Evolutionary conservation across 805 yeast genomes (phyloP), one percentile per base, ranked within the genome.

Genomic region (Spathaspora girioi): DNA sequence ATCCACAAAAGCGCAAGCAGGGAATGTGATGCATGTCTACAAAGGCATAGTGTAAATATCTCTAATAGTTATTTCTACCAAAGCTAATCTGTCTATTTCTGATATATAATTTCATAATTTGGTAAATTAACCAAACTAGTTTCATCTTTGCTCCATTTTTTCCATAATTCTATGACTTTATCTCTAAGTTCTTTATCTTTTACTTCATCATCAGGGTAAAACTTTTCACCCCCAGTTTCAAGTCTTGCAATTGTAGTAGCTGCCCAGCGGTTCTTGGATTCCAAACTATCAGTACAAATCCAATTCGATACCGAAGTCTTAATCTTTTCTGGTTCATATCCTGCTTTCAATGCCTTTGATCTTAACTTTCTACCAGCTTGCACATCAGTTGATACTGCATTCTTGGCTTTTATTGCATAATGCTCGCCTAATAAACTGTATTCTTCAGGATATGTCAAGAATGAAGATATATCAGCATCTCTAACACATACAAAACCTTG

Each of bases 401-500:
- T 50, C n/a, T 50, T 27, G 12, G 54, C 53, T 26, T 45, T 50
- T 10, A 40, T 11, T 2, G 17, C 38, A 32, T 51, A 47, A 43
- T 52, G 52, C 3, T 46, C 40, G 17, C 45, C 46, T n/a, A 60
- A 43, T 3, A 49, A 32, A 1, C 46, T 51, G 15, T 49, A 56
- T 46, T 59, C 58, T 10, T 51, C 51, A n/a, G 70, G 70, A 38
- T 52, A 61, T 2, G 56, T 56, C 8, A 56, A 43, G 5, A 48
- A 49, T 35, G 58, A 45, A 1, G 43, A 51, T 10, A 62, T 19
- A 43, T 69, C 75, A 11, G 67, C 64, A 43, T 73, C 77, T 38
- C 65, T 59, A 5, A 59, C 59, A 38, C 73, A 70, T 2, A 70
- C 64, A 45, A 56, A 54, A 0, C 76, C 76, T 2, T 65, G 65